A percentile compares a stretch with the other conserved stretches of the same genome.
Conservation (phyloP, 805 yeast genomes). For the Yamadazyma laniorum region DNA sequence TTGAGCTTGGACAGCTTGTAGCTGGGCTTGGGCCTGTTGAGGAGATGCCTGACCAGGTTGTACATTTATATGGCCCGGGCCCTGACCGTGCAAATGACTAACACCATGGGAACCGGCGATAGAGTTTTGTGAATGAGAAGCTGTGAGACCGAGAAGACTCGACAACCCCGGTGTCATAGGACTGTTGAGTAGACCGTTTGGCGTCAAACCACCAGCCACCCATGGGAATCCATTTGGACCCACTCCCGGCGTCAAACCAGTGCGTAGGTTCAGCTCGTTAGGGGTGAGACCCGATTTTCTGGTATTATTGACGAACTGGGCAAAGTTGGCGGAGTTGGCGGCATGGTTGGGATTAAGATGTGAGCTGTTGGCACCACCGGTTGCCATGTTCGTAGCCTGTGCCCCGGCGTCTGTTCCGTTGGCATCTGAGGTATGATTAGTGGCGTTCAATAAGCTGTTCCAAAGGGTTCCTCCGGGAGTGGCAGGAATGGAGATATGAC, state of each 20-base stretch:
- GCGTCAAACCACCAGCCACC: conserved; percentile 37
- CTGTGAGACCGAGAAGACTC: conserved; percentile 34
- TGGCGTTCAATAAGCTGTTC: conserved; percentile 46
- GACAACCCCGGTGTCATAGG: conserved; percentile 50
- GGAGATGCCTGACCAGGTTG: conserved; percentile 1
- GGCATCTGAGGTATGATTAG: conserved; percentile 20
- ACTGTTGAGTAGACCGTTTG: conserved; percentile 39
- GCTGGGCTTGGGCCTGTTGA: conserved; percentile 9
- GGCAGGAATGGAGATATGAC: conserved; percentile 27
- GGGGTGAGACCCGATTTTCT: conserved; percentile 68
- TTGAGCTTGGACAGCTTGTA: conserved; percentile 11
- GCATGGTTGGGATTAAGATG: conserved; percentile 3
- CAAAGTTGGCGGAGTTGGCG: conserved; percentile 1
- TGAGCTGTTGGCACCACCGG: background rate
- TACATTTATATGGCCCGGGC: background rate
- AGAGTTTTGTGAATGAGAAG: conserved; percentile 9
- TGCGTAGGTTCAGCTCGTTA: conserved; percentile 67
- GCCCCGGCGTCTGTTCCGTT: conserved; percentile 1
- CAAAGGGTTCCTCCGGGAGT: conserved; percentile 53
- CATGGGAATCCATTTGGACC: conserved; percentile 31
- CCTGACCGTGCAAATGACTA: conserved; percentile 1
- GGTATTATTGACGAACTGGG: conserved; percentile 29
- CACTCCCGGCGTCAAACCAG: conserved; percentile 67
- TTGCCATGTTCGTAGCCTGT: conserved; percentile 2
- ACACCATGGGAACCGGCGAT: background rate